Percentiles rank a stretch among this genome's conserved stretches.
Evolutionary conservation across 2,329 filamentous ascomycete genomes (phyloP).

Genomic region (Thyridium curvatum): DNA sequence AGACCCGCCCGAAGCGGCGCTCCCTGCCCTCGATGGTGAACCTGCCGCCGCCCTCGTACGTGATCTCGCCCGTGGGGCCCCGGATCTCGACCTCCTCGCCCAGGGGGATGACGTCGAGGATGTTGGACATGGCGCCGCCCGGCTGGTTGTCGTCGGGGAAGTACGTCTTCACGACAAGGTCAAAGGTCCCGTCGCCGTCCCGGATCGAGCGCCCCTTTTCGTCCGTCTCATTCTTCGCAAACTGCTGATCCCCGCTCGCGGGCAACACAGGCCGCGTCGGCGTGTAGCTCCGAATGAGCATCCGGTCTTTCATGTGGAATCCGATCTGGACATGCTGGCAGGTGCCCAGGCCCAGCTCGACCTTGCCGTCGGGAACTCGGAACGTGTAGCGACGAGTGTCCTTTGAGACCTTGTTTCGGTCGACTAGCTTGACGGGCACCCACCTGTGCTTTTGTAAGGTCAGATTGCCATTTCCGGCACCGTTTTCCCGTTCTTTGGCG

Average conservation of each 20-base stretch:
- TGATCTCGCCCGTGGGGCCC: conserved; percentile 43
- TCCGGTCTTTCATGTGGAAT: conserved; percentile 43
- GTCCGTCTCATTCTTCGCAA: not conserved
- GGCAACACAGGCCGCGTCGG: conserved; percentile 37
- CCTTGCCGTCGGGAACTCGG: conserved; percentile 27
- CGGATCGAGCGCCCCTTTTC: not conserved
- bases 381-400: conserved; percentile 42
- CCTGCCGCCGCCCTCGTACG: conserved; percentile 36
- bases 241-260: conserved; percentile 7
- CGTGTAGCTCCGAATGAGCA: conserved; percentile 44
- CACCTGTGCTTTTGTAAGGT: conserved; percentile 37
- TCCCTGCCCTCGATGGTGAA: conserved; percentile 37
- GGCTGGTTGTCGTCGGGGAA: conserved; percentile 38
- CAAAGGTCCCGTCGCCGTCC: conserved; percentile 36
- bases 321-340: conserved; percentile 47
- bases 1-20: conserved; percentile 33
- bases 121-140: conserved; percentile 46
- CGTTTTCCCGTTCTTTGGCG: conserved; percentile 26
- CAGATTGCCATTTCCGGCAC: conserved; percentile 19
- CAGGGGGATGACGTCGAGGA: conserved; percentile 41
- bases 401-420: conserved; percentile 28
- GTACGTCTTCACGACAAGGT: conserved; percentile 45
- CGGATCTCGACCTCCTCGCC: conserved; percentile 44
- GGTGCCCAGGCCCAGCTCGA: conserved; percentile 39
- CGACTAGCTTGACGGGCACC: conserved; percentile 34